Base-by-base conservation (phyloP, 371 early-diverging fungal species). In the Mucor irregularis region DNA sequence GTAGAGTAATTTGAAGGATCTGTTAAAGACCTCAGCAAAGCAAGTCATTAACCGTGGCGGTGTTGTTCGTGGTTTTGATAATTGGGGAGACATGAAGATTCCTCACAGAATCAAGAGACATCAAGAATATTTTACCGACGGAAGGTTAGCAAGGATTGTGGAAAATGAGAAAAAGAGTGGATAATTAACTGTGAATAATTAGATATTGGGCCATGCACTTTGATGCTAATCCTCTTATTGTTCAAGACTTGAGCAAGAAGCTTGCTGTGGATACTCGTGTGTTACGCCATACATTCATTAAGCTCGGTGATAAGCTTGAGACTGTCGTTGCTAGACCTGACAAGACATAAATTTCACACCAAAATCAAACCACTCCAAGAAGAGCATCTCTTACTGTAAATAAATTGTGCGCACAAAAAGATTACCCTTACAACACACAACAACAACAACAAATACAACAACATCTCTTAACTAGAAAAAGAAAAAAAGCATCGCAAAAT, bases 121-220 rank as follows among this genome's bases (percentile, higher is more conserved):
- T 59, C 87, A 87, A 59, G 77, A 79, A 61, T 83, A 84, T 48
- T 79, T 79, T 58, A 68, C 71, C 9, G 68, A 82, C 28, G 89
- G 87, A 72, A 76, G 79, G 88, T 87, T 74, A 43, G 7, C 28
- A 11, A 6, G 4, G 17, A 40, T 3, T 4, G n/a, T 10, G 4
- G 7, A 35, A 17, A 45, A 14, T 22, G 4, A 34, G 10, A 38
- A 35, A 26, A 14, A 50, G 30, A 21, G 11, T 40, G 16, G 25
- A 33, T 38, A 40, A 7, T 46, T 19, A 38, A 16, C 42, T 43
- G 8, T 29, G 8, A 25, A 3, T 30, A 11, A 37, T 35, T 55
- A 88, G 88, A 40, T 89, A 86, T 60, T 90, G 83, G 82, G 59
- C 86, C 24, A 90, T 93, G 90, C 87, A 87, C 53, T 93, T 91